Conservation (phyloP, 164 flowering plant species). For the Malania oleifera region DNA sequence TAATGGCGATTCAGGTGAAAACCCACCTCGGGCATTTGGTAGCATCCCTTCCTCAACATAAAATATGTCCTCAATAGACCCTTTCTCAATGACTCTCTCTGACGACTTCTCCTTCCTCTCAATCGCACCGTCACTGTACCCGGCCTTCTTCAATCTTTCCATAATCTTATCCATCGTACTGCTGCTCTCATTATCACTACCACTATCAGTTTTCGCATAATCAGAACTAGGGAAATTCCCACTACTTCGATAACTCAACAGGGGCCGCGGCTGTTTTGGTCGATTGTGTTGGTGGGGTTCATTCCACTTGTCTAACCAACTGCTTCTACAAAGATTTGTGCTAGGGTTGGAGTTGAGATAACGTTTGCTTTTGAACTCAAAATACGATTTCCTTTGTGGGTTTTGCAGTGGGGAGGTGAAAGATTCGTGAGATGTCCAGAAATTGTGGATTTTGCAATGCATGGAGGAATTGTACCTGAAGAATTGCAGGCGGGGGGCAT, state of each 20-base stretch:
- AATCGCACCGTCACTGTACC: constrained; percentile 49
- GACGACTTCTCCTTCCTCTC: constrained; percentile 18
- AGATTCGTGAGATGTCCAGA: constrained; percentile 9
- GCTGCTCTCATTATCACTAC: constrained; percentile 14
- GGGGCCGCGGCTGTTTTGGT: constrained; percentile 38
- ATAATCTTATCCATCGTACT: constrained; percentile 90
- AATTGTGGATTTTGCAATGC: constrained; percentile 17
- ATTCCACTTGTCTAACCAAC: constrained; percentile 71
- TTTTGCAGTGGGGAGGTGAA: constrained; percentile 10
- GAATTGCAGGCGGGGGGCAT: constrained; percentile 29
- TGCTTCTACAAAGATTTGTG: constrained; percentile 10
- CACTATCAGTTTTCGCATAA: constrained; percentile 23
- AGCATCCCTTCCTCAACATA: constrained; percentile 80
- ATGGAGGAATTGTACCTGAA: constrained; percentile 39
- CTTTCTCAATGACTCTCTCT: constrained; percentile 50
- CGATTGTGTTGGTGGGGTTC: constrained; percentile 28
- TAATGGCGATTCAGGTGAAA: constrained; percentile 47
- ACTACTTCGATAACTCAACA: constrained; percentile 35
- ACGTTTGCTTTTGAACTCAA: constrained; percentile 13
- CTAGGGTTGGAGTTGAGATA: constrained; percentile 10
- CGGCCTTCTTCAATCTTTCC: constrained; percentile 73
- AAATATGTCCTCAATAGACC: constrained; percentile 83
- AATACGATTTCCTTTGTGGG: constrained; percentile 28
- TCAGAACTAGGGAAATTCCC: constrained; percentile 24
- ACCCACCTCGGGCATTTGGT: constrained; percentile 75